A percentile compares a stretch with the other conserved stretches of the same genome.
Conservation (phyloP, 108 stramenopile genomes). For the Cyclotella choctawhatcheeana region DNA sequence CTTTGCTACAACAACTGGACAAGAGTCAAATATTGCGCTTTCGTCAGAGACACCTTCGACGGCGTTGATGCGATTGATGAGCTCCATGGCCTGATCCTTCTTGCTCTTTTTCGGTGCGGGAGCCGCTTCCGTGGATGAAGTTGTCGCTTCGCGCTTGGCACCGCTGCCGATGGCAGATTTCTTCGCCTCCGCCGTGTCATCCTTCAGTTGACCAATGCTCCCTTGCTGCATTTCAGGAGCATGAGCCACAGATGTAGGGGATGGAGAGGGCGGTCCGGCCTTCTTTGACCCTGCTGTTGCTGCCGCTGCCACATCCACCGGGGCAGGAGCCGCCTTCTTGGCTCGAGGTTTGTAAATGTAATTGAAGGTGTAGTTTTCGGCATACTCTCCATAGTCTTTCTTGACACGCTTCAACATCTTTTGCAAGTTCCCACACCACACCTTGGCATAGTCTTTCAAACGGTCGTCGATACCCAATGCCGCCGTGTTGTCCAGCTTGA, state of each 20-base stretch:
- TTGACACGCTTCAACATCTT: slow-evolving; percentile 8
- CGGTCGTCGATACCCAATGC: neutral
- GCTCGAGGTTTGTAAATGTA: slow-evolving; percentile 20
- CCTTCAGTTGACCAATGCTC: too few relatives aligned
- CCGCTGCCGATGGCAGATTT: too few relatives aligned
- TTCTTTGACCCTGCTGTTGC: too few relatives aligned
- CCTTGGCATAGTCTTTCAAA: slow-evolving; percentile 12
- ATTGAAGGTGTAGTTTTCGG: slow-evolving; percentile 21
- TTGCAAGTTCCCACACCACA: slow-evolving; percentile 18
- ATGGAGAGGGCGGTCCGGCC: too few relatives aligned
- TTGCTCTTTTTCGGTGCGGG: slow-evolving; percentile 1
- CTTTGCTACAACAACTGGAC: slow-evolving; percentile 40
- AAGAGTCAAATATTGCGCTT: slow-evolving; percentile 41
- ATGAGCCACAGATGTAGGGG: too few relatives aligned
- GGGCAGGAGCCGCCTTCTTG: slow-evolving; percentile 16
- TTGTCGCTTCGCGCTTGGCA: neutral
- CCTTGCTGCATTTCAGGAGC: too few relatives aligned
- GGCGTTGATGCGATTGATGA: slow-evolving; percentile 26
- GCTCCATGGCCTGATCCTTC: slow-evolving; percentile 18
- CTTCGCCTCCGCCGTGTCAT: too few relatives aligned
- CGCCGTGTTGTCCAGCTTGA: neutral
- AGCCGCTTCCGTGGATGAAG: too few relatives aligned
- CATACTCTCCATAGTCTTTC: slow-evolving; percentile 23
- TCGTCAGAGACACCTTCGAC: slow-evolving; percentile 20
- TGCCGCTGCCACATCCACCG: too few relatives aligned